Percentiles rank a stretch among this genome's conserved stretches.
These are phyloP conservation scores for Yarrowia deformans DNA, from an alignment of 805 yeast genomes.

Conservation along the genomic window DNA sequence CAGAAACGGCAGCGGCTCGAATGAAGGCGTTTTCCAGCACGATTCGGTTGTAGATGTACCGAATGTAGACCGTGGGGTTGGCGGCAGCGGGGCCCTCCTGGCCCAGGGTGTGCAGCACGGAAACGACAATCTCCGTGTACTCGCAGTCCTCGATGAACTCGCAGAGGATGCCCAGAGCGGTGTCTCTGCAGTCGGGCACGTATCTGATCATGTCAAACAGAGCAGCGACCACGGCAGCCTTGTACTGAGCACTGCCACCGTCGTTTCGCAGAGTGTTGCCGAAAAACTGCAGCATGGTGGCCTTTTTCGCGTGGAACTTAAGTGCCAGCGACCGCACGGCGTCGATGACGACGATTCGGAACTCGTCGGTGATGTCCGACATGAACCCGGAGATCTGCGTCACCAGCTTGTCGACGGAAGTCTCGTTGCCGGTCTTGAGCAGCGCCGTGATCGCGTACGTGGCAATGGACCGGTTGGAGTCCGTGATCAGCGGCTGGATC, in stretches of 20 bases:
- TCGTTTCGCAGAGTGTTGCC: constrained; percentile 87
- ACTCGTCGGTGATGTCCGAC: constrained; percentile 95
- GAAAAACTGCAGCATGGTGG: constrained; percentile 79
- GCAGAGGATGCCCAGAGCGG: constrained; percentile 86
- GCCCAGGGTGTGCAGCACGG: constrained; percentile 90
- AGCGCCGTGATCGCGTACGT: constrained; percentile 97
- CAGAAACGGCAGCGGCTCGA: constrained; percentile 93
- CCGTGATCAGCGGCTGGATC: constrained; percentile 85
- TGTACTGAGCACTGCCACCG: constrained; percentile 79
- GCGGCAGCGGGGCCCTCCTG: constrained; percentile 89
- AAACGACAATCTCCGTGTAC: constrained; percentile 89
- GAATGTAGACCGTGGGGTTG: constrained; percentile 87
- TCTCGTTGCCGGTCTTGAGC: constrained; percentile 92
- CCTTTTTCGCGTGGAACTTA: constrained; percentile 91
- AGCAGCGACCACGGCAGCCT: constrained; percentile 89
- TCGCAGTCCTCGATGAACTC: constrained; percentile 99
- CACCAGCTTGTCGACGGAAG: constrained; percentile 86
- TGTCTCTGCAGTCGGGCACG: constrained; percentile 81
- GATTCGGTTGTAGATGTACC: constrained; percentile 96
- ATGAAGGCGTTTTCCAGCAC: constrained; percentile 95
- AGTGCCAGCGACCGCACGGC: constrained; percentile 91
- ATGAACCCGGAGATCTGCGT: constrained; percentile 85
- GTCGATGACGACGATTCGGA: constrained; percentile 91
- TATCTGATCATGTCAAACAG: constrained; percentile 88
- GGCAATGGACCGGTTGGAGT: constrained; percentile 87